These are phyloP conservation scores for Scenedesmus sp. DNA, from an alignment of 163 green algal genomes.

Conservation along the genomic window DNA sequence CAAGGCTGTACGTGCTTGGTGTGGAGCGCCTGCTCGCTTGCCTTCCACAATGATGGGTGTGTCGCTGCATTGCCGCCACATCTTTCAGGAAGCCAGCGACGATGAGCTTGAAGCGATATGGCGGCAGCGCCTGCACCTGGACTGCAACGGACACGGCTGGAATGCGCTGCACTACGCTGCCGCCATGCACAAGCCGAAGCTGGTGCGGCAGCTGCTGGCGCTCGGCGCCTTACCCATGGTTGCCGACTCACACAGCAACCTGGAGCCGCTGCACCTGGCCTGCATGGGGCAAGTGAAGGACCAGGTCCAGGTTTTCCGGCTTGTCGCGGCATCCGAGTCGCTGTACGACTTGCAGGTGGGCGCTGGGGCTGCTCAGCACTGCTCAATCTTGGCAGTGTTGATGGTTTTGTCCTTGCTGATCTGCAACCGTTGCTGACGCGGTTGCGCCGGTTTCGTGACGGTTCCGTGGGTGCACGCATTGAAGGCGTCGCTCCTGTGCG, in stretches of 20 bases:
- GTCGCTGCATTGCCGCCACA: too few species aligned
- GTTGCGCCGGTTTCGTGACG: too few species aligned
- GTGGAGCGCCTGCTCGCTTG: too few species aligned
- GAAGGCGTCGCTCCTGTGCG: too few species aligned
- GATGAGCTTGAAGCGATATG: not conserved
- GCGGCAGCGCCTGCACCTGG: not conserved
- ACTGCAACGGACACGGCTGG: not conserved
- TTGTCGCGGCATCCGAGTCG: not conserved
- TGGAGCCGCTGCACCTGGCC: constrained; percentile 11
- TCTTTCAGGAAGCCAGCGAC: constrained; percentile 8
- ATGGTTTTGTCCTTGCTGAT: too few species aligned
- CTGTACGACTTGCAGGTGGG: not conserved
- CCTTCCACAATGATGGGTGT: too few species aligned
- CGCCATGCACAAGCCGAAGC: not conserved
- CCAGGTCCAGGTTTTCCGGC: not conserved
- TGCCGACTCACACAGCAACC: not conserved
- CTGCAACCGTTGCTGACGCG: too few species aligned
- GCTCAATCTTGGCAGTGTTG: too few species aligned
- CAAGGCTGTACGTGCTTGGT: too few species aligned
- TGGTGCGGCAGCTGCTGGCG: constrained; percentile 10
- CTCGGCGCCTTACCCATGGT: not conserved
- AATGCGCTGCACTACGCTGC: constrained; percentile 8
- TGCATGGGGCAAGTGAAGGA: not conserved
- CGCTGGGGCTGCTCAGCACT: too few species aligned
- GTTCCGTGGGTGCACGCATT: too few species aligned